Conservation (phyloP, 169 alveolate species). For the Babesia caballi region DNA sequence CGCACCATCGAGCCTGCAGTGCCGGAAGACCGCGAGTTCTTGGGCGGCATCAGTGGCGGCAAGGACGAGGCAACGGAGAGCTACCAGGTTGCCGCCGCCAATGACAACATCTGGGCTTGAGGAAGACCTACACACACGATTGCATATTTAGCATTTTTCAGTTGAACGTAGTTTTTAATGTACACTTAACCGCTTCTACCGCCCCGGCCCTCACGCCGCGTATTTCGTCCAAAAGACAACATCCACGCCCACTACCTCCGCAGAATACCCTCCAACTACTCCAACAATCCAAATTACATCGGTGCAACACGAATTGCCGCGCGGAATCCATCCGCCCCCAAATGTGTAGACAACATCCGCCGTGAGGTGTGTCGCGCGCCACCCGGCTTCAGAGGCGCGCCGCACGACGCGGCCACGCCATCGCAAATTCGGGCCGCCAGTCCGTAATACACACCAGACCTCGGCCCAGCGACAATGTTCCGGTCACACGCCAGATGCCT, state of each 20-base stretch:
- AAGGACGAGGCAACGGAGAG: constrained; percentile 45
- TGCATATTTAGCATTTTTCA: background rate
- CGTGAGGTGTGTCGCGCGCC: too few species aligned
- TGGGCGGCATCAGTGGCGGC: constrained; percentile 46
- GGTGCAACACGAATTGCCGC: too few species aligned
- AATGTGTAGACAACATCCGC: too few species aligned
- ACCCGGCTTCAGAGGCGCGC: too few species aligned
- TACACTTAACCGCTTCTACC: background rate
- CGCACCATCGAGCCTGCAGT: background rate
- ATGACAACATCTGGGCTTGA: constrained; percentile 61
- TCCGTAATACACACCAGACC: too few species aligned
- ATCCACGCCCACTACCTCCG: too few species aligned
- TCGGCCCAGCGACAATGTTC: background rate
- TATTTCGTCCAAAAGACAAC: too few species aligned
- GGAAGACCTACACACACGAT: background rate
- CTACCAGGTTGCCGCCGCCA: constrained; percentile 47
- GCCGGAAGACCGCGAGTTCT: constrained; percentile 8
- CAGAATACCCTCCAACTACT: too few species aligned
- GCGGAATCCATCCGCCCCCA: too few species aligned
- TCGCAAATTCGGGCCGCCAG: too few species aligned
- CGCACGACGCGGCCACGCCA: too few species aligned
- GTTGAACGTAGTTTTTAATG: background rate
- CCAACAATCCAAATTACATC: too few species aligned
- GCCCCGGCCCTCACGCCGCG: background rate
- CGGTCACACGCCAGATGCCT: background rate